Conservation (phyloP, 805 yeast genomes). For the Candida orba region DNA sequence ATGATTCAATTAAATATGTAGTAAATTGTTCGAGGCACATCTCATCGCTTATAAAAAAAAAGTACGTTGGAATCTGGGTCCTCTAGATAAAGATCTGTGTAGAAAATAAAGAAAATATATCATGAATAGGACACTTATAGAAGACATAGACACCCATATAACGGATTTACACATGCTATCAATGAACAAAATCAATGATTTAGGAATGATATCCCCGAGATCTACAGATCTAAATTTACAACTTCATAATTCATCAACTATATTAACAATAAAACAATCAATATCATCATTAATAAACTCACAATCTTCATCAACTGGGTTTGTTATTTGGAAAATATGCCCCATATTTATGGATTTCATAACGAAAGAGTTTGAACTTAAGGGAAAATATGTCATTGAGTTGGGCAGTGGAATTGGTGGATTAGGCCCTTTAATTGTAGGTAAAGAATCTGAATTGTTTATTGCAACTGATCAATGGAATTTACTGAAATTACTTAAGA, state of each 20-base stretch:
- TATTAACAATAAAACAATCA: slow-evolving; percentile 22
- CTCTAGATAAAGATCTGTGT: too few species aligned
- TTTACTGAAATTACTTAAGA: slow-evolving; percentile 40
- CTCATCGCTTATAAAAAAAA: neutral
- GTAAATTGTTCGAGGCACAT: neutral
- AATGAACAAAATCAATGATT: neutral
- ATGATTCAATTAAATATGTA: neutral
- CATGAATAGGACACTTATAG: neutral
- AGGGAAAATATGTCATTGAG: slow-evolving; percentile 36
- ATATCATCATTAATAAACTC: slow-evolving; percentile 25
- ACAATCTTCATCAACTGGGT: slow-evolving; percentile 48
- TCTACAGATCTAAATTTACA: neutral
- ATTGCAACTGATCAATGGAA: slow-evolving; percentile 56
- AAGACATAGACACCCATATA: neutral
- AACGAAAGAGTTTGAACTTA: slow-evolving; percentile 14
- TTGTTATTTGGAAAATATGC: slow-evolving; percentile 52
- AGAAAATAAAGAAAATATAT: neutral
- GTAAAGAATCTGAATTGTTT: slow-evolving; percentile 28
- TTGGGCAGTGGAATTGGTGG: slow-evolving; percentile 61
- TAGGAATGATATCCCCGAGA: slow-evolving; percentile 4
- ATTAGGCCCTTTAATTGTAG: slow-evolving; percentile 34
- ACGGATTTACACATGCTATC: neutral
- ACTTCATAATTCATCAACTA: slow-evolving; percentile 5
- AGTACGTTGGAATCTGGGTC: too few species aligned
- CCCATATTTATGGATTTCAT: slow-evolving; percentile 49